Evolutionary conservation across 495 filamentous ascomycete species (phyloP).

Genomic region (Thermothielavioides terrestris): DNA sequence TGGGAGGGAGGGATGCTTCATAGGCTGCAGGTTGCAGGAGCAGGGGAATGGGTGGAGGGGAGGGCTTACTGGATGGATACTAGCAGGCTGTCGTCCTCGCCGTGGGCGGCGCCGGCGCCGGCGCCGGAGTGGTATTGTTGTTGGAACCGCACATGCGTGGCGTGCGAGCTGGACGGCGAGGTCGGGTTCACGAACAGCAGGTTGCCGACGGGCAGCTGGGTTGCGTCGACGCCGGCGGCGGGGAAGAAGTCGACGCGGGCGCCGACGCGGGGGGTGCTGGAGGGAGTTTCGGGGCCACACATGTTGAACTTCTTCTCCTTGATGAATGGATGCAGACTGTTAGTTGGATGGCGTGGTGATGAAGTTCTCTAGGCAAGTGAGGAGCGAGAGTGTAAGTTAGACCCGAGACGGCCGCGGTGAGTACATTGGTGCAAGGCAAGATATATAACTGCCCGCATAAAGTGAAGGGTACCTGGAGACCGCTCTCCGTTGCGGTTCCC

Average conservation of each 20-base stretch:
- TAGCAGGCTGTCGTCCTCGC: conserved; percentile 8
- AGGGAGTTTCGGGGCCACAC: conserved; percentile 24
- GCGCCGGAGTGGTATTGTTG: neutral
- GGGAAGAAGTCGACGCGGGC: conserved; percentile 25
- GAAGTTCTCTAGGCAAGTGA: too few relatives aligned
- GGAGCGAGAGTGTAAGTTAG: too few relatives aligned
- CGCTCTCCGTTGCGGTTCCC: too few relatives aligned
- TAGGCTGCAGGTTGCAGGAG: too few relatives aligned
- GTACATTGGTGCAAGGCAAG: too few relatives aligned
- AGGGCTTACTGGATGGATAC: conserved; percentile 25
- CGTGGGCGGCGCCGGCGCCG: neutral
- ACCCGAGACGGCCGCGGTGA: too few relatives aligned
- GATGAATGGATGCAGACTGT: neutral
- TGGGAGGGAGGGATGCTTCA: too few relatives aligned
- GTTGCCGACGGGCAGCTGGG: conserved; percentile 19
- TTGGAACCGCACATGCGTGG: conserved; percentile 25
- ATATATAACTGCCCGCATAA: too few relatives aligned
- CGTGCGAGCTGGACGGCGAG: conserved; percentile 14
- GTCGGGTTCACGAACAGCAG: conserved; percentile 26
- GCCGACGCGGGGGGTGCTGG: conserved; percentile 20
- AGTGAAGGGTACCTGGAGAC: too few relatives aligned
- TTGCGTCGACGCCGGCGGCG: neutral
- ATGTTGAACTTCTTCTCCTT: conserved; percentile 10
- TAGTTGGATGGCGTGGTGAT: neutral
- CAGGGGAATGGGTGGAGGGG: neutral